phyloP scores from a whole-genome alignment of 139 green algal species.

The Microglena sp. region DNA sequence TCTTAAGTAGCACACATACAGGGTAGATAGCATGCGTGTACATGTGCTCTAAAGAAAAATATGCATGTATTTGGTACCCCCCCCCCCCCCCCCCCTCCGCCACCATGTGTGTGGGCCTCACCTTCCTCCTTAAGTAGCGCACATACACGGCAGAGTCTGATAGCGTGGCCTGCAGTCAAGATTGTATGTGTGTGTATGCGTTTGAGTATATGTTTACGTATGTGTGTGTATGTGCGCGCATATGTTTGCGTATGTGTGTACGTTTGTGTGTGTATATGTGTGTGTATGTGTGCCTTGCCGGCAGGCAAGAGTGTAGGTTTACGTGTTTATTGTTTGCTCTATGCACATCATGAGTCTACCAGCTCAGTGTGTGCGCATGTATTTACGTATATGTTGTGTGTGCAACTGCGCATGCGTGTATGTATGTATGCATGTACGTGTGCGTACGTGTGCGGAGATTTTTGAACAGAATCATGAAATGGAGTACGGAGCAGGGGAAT shows the following conservation, averaged over 20 bases:
- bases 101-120: too few species aligned
- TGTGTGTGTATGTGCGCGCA: neutral
- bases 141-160: conserved; percentile 44
- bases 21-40: too few species aligned
- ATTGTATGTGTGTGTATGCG: neutral
- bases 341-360: neutral
- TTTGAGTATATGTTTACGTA: neutral
- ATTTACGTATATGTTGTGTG: neutral
- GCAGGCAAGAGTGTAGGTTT: neutral
- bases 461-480: too few species aligned
- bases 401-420: neutral
- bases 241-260: neutral
- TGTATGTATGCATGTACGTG: neutral
- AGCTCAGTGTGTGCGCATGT: too few species aligned
- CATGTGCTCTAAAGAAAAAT: too few species aligned
- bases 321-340: neutral
- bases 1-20: too few species aligned
- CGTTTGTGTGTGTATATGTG: neutral
- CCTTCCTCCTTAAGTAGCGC: conserved; percentile 23
- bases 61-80: too few species aligned
- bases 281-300: neutral
- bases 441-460: neutral
- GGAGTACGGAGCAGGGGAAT: too few species aligned
- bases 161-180: conserved; percentile 26
- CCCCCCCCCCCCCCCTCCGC: too few species aligned